phyloP scores from a whole-genome alignment of 495 filamentous ascomycete species.

The Beverwykella pulmonaria region DNA sequence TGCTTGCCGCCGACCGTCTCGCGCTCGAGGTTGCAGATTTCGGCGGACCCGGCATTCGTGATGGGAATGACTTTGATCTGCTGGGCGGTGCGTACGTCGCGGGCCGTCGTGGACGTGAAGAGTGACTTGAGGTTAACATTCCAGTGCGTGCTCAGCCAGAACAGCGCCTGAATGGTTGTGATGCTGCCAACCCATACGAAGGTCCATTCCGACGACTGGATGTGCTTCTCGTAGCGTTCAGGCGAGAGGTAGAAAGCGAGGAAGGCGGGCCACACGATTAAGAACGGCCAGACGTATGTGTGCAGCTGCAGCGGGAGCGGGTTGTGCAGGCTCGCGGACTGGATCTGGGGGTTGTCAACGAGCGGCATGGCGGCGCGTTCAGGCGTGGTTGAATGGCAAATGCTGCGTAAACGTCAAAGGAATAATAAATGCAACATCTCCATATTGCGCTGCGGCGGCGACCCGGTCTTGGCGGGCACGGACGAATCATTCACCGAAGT shows the following conservation, averaged over 20 bases:
- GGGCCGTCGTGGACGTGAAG: constrained; percentile 77
- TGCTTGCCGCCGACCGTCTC: constrained; percentile 75
- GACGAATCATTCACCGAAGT: background rate
- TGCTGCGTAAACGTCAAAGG: background rate
- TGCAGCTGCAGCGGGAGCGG: constrained; percentile 81
- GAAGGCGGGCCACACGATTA: constrained; percentile 87
- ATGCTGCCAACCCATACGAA: constrained; percentile 90
- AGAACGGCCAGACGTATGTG: constrained; percentile 89
- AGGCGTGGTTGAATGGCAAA: background rate
- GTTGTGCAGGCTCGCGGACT: constrained; percentile 81
- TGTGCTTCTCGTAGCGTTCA: constrained; percentile 85
- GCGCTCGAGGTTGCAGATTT: constrained; percentile 78
- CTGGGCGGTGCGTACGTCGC: constrained; percentile 72
- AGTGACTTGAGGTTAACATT: constrained; percentile 80
- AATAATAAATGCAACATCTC: background rate
- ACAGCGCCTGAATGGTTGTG: constrained; percentile 80
- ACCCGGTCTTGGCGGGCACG: background rate
- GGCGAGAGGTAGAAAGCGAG: constrained; percentile 80
- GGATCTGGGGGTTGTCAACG: constrained; percentile 88
- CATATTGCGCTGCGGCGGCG: background rate
- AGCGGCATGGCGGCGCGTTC: constrained; percentile 57
- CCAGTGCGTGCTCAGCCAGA: constrained; percentile 98
- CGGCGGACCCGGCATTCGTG: constrained; percentile 83
- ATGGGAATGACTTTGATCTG: constrained; percentile 93
- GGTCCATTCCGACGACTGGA: constrained; percentile 90